Conservation (phyloP, 257 asterid species). For the Lantana camara region DNA sequence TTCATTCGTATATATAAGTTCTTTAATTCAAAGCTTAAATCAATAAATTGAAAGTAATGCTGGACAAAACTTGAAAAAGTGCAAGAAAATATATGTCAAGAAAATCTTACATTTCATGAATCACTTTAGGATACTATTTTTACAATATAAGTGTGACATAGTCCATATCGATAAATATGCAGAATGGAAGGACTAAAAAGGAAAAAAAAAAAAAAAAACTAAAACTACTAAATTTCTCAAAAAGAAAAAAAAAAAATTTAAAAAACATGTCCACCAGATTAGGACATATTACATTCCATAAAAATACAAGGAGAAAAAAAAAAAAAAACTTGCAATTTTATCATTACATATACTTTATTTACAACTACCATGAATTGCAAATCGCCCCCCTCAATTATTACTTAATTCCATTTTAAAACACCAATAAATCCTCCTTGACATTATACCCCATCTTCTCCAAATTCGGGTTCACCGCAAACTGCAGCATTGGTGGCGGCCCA, state of each 20-base stretch:
- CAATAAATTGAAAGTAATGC: too few relatives aligned
- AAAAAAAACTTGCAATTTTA: background rate
- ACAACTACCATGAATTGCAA: conserved; percentile 18
- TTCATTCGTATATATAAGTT: too few relatives aligned
- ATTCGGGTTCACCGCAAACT: conserved; percentile 81
- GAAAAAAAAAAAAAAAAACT: background rate
- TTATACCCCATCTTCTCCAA: conserved; percentile 95
- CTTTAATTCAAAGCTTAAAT: too few relatives aligned
- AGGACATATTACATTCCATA: conserved; percentile 9
- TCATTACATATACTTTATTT: conserved; percentile 15
- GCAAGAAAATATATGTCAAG: background rate
- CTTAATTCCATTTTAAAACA: conserved; percentile 43
- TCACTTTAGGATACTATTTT: background rate
- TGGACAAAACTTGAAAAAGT: background rate
- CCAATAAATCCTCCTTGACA: conserved; percentile 63
- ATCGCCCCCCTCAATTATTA: conserved; percentile 11
- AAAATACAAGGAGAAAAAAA: conserved; percentile 13
- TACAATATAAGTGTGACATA: conserved; percentile 13
- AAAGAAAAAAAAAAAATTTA: too few relatives aligned
- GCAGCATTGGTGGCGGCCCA: conserved; percentile 97
- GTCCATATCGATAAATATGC: background rate
- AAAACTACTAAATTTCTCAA: background rate
- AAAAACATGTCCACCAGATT: conserved; percentile 10
- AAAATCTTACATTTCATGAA: background rate
- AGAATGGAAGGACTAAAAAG: background rate